Evolutionary conservation across 2,329 filamentous ascomycete genomes (phyloP), one percentile per base, ranked within the genome.

Genomic region (Aureobasidium sp.): DNA sequence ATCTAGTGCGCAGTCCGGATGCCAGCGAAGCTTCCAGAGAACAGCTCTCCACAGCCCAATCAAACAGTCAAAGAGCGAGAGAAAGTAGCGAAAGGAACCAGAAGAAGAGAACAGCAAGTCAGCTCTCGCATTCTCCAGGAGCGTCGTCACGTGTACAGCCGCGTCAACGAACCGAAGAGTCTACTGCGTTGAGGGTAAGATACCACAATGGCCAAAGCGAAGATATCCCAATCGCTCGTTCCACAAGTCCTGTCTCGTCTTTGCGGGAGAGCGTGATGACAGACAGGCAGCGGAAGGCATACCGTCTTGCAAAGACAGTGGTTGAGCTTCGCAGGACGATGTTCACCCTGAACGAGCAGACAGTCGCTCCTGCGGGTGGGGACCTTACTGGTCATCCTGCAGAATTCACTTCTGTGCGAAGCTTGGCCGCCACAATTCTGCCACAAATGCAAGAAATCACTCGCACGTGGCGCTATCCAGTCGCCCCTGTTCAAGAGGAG

Each of bases 121-220:
- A 64, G 77, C 73, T 61, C 67, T 74, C 68, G 45, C 51, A 65
- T 6, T 67, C 63, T n/a, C 64, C 64, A 34, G 77, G 79, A 61
- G 71, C 68, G 7, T 29, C 37, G 3, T 37, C 55, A 6, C 53
- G 63, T 57, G 74, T 72, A 39, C 74, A 75, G 21, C 79, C 81
- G 61, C 76, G 78, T 34, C 78, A 79, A 64, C 77, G 77, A 51
- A 80, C 79, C 10, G 76, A 77, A 11, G 51, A 62, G 13, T 14
- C 51, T 14, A 73, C 82, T 37, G 78, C 83, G 3, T 74, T 86
- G 37, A 74, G 81, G 48, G 79, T 85, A 2, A 79, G 81, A 10
- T 85, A 85, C 66, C 78, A 78, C 11, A 85, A 85, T 66, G 83
- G 84, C 1, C 80, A 85, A 54, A 80, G 77, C 54, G 82, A 85